Percentiles rank a stretch among this genome's conserved stretches.
Conservation (phyloP, 768 basidiomycete genomes). For the Phlegmacium glaucopus region DNA sequence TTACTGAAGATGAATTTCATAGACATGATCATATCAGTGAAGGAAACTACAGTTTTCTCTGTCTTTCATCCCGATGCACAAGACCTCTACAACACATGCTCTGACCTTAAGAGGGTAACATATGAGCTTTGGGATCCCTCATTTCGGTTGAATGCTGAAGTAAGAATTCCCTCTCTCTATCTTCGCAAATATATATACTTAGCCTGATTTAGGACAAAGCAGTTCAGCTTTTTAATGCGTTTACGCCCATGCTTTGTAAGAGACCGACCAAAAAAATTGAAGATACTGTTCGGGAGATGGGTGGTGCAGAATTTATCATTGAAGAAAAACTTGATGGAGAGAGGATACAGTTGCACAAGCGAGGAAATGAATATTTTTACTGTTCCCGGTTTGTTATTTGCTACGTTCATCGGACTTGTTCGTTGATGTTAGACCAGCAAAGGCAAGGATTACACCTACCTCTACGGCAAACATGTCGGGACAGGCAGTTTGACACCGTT, state of each 20-base stretch:
- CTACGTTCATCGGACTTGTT: neutral
- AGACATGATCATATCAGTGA: conserved; percentile 92
- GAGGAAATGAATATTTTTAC: conserved; percentile 88
- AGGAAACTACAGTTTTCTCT: conserved; percentile 89
- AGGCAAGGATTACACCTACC: conserved; percentile 85
- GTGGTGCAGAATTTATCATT: conserved; percentile 73
- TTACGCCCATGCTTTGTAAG: conserved; percentile 95
- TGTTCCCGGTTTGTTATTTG: conserved; percentile 68
- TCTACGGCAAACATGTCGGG: conserved; percentile 85
- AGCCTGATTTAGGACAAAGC: conserved; percentile 62
- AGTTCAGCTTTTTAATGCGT: conserved; percentile 79
- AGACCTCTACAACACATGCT: conserved; percentile 93
- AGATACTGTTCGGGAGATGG: conserved; percentile 84
- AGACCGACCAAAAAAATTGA: conserved; percentile 79
- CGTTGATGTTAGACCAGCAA: conserved; percentile 47
- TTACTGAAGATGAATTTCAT: neutral
- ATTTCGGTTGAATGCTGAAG: conserved; percentile 60
- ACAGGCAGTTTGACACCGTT: conserved; percentile 86
- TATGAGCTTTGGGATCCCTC: conserved; percentile 84
- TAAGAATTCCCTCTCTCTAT: conserved; percentile 17
- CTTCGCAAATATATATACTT: neutral
- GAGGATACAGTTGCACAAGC: conserved; percentile 92
- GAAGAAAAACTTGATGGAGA: conserved; percentile 99
- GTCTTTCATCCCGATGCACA: conserved; percentile 95
- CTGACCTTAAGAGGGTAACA: conserved; percentile 90